phyloP scores from a whole-genome alignment of 805 yeast genomes.

The Candida ortonii region DNA sequence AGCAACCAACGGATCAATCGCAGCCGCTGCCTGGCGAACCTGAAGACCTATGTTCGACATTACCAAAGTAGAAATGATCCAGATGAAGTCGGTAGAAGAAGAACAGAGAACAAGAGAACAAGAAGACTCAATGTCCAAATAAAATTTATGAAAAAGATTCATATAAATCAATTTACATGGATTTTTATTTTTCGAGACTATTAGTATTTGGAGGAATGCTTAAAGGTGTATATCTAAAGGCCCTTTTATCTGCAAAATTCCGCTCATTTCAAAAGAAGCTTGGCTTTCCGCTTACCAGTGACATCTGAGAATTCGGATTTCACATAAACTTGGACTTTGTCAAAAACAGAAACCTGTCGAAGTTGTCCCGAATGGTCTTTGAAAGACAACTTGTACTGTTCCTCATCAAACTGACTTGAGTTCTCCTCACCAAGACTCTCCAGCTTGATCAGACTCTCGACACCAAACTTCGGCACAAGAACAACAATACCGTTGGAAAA shows the following conservation, averaged over 20 bases:
- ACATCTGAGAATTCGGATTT: slow-evolving; percentile 78
- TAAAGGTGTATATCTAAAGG: not conserved
- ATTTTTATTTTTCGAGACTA: too few species aligned
- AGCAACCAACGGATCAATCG: slow-evolving; percentile 80
- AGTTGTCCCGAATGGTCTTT: slow-evolving; percentile 37
- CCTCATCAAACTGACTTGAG: slow-evolving; percentile 72
- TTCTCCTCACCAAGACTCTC: slow-evolving; percentile 68
- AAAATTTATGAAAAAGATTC: too few species aligned
- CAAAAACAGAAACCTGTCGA: slow-evolving; percentile 63
- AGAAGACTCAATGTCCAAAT: too few species aligned
- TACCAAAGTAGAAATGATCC: too few species aligned
- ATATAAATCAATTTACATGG: too few species aligned
- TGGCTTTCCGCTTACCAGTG: slow-evolving; percentile 92
- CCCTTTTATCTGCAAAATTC: not conserved
- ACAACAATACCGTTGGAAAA: slow-evolving; percentile 94
- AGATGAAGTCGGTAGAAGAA: too few species aligned
- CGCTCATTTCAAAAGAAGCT: slow-evolving; percentile 52
- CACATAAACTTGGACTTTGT: slow-evolving; percentile 79
- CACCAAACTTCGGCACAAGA: slow-evolving; percentile 92
- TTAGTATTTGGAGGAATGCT: too few species aligned
- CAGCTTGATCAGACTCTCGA: slow-evolving; percentile 85
- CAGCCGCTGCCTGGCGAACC: slow-evolving; percentile 82
- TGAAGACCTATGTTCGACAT: slow-evolving; percentile 44
- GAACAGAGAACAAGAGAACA: too few species aligned
- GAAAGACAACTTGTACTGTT: slow-evolving; percentile 65